Conservation (phyloP, 805 yeast species). For the Barnettozyma sp. region DNA sequence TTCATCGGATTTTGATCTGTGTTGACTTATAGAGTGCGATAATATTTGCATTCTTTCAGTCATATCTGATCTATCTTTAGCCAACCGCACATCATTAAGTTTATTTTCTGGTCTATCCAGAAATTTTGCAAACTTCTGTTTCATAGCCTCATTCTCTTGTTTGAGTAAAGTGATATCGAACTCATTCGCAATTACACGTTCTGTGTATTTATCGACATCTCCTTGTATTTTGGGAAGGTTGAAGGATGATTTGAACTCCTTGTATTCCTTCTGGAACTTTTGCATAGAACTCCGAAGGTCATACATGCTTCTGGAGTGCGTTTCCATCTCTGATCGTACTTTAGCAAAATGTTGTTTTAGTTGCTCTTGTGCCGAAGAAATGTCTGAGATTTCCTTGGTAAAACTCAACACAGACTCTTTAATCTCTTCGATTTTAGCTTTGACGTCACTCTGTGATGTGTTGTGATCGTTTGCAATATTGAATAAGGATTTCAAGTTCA, state of each 20-base stretch:
- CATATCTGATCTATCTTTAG: no score
- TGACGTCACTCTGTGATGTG: background rate
- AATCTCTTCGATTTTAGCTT: background rate
- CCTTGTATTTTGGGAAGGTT: background rate
- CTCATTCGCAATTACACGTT: slow-evolving; percentile 3
- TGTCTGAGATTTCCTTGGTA: background rate
- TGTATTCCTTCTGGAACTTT: background rate
- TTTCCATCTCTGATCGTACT: background rate
- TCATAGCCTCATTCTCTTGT: slow-evolving; percentile 2
- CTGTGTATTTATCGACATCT: background rate
- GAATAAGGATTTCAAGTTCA: background rate
- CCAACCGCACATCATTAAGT: background rate
- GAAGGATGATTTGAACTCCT: background rate
- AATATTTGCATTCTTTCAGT: no score
- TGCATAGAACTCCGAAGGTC: background rate
- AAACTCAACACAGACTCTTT: no score
- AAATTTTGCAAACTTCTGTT: background rate
- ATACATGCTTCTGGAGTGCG: background rate
- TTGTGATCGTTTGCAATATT: slow-evolving; percentile 2
- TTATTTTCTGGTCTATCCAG: background rate
- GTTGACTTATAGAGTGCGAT: no score
- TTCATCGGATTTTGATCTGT: no score
- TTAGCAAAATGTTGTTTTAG: background rate
- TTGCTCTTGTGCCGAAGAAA: background rate
- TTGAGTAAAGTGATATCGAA: slow-evolving; percentile 2